These are phyloP conservation scores for Camillea tinctor DNA, from an alignment of 2,329 filamentous ascomycete species.

Conservation along the genomic window DNA sequence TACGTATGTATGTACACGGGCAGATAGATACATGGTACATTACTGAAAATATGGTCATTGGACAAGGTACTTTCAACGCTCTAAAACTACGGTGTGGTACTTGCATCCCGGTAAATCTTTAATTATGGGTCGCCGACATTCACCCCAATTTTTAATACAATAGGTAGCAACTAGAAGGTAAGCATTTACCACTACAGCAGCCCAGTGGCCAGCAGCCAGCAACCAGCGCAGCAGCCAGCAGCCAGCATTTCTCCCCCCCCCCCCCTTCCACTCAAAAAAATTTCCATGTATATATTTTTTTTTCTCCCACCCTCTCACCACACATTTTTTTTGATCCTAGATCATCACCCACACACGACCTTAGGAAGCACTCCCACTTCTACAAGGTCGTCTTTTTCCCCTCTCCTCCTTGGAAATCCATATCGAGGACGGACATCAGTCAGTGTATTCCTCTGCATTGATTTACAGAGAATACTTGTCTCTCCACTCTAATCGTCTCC, in stretches of 20 bases:
- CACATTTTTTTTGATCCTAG: slow-evolving; percentile 26
- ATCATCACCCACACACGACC: slow-evolving; percentile 29
- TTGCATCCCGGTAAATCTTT: background rate
- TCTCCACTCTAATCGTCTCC: slow-evolving; percentile 24
- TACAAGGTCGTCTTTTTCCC: slow-evolving; percentile 25
- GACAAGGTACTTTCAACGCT: background rate
- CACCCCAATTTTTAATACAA: background rate
- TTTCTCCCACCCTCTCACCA: slow-evolving; percentile 23
- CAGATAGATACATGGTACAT: background rate
- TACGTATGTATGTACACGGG: background rate
- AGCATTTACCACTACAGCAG: background rate
- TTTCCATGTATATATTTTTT: slow-evolving; percentile 29
- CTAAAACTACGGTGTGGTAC: background rate
- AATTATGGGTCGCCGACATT: slow-evolving; percentile 4
- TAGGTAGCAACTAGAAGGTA: background rate
- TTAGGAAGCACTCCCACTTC: slow-evolving; percentile 24
- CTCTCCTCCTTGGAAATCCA: slow-evolving; percentile 20
- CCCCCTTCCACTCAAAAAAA: slow-evolving; percentile 30
- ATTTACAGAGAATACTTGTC: slow-evolving; percentile 27
- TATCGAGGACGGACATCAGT: slow-evolving; percentile 25
- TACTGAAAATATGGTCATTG: background rate
- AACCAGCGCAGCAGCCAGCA: slow-evolving; percentile 18
- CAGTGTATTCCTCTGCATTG: slow-evolving; percentile 29
- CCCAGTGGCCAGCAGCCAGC: background rate
- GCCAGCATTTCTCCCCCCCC: slow-evolving; percentile 25